Percentiles rank a stretch among this genome's conserved stretches.
Conservation (phyloP, 441 rosid species). For the Aquilaria agallochum region DNA sequence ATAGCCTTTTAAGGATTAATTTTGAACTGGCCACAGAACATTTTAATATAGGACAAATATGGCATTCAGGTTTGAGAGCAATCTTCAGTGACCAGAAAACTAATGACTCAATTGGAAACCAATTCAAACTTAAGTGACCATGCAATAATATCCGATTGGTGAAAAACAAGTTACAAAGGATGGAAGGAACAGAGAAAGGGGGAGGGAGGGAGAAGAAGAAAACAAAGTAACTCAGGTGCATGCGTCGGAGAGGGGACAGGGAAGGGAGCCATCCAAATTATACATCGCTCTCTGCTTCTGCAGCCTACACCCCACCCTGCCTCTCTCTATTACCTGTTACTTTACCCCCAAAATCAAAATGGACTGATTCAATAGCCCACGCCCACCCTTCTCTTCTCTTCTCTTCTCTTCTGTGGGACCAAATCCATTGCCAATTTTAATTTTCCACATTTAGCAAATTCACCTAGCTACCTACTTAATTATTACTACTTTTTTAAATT, state of each 20-base stretch:
- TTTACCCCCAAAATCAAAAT: no score
- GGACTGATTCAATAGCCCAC: conserved; percentile 9
- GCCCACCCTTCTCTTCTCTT: not conserved
- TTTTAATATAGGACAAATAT: no score
- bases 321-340: no score
- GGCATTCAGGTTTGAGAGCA: no score
- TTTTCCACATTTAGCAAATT: conserved; percentile 29
- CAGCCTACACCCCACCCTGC: no score
- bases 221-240: conserved; percentile 16
- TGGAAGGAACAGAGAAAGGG: conserved; percentile 13
- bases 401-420: conserved; percentile 22
- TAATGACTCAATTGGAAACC: no score
- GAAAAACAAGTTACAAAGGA: not conserved
- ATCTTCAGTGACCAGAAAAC: no score
- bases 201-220: conserved; percentile 14
- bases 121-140: not conserved
- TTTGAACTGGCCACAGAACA: no score
- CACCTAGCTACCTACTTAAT: no score
- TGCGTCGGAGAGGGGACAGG: not conserved
- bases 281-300: no score
- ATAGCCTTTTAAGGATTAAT: no score
- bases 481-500: not conserved
- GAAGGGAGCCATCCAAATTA: no score
- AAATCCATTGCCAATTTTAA: conserved; percentile 26
- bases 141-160: conserved; percentile 3